A percentile compares a stretch with the other conserved stretches of the same genome.
These are phyloP conservation scores for Gypsophila paniculata DNA, from an alignment of 179 eudicot species.

Conservation along the genomic window DNA sequence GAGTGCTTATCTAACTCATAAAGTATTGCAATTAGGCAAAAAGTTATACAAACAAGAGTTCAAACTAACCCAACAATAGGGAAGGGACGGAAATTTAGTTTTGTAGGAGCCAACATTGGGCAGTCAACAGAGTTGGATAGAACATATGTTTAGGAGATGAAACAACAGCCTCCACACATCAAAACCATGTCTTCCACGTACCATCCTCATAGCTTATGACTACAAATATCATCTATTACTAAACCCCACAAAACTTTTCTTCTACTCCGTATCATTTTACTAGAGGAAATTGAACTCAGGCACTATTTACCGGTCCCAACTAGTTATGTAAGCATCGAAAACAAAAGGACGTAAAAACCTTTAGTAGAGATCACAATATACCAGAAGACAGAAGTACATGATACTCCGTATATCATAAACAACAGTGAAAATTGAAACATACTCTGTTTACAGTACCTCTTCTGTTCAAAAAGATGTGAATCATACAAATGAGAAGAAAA, in stretches of 20 bases:
- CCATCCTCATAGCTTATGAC: not conserved
- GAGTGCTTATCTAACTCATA: not conserved
- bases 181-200: not conserved
- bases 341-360: not conserved
- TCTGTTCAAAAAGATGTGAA: slow-evolving; percentile 36
- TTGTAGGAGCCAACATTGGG: not conserved
- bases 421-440: not conserved
- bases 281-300: not conserved
- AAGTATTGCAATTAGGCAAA: not conserved
- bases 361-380: not conserved
- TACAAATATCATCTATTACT: not conserved
- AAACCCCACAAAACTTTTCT: not conserved
- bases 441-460: slow-evolving; percentile 40
- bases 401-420: not conserved
- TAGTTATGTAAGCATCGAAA: slow-evolving; percentile 7
- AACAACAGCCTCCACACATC: not conserved
- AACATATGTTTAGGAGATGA: not conserved
- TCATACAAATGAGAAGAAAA: slow-evolving; percentile 32
- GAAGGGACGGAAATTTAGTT: not conserved
- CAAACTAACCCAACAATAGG: not conserved
- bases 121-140: not conserved
- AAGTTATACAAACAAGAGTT: not conserved
- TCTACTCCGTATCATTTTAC: not conserved
- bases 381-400: not conserved
- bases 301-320: not conserved